Percentiles rank a stretch among this genome's conserved stretches.
These are phyloP conservation scores for Metschnikowia lachancei DNA, from an alignment of 805 yeast species.

Conservation along the genomic window DNA sequence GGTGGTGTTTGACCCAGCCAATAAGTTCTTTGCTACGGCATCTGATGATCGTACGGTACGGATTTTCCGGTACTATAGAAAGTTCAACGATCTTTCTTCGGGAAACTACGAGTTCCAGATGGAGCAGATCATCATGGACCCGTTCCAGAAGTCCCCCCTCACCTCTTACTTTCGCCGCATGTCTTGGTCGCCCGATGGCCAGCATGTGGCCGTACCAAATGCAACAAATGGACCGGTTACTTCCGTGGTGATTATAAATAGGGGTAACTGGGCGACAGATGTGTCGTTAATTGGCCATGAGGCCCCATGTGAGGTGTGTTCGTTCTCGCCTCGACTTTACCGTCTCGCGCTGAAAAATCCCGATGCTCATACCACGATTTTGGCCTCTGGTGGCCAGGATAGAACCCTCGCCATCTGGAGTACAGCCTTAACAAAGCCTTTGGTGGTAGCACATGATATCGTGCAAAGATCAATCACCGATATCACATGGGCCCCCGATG, in stretches of 20 bases:
- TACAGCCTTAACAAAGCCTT: slow-evolving; percentile 70
- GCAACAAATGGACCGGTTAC: slow-evolving; percentile 83
- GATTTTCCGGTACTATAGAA: slow-evolving; percentile 78
- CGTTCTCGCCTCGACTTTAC: slow-evolving; percentile 69
- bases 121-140: slow-evolving; percentile 78
- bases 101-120: slow-evolving; percentile 77
- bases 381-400: slow-evolving; percentile 98
- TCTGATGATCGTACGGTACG: slow-evolving; percentile 93
- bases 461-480: slow-evolving; percentile 81
- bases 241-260: slow-evolving; percentile 65
- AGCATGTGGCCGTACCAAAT: slow-evolving; percentile 80
- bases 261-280: slow-evolving; percentile 79
- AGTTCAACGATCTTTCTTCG: slow-evolving; percentile 43
- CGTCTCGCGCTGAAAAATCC: slow-evolving; percentile 25
- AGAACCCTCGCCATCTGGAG: slow-evolving; percentile 86
- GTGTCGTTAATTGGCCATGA: slow-evolving; percentile 78
- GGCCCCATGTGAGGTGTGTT: slow-evolving; percentile 78
- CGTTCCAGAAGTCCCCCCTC: slow-evolving; percentile 85
- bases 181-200: slow-evolving; percentile 93
- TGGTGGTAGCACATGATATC: slow-evolving; percentile 75
- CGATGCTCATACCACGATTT: slow-evolving; percentile 54
- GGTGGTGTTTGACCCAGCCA: slow-evolving; percentile 96
- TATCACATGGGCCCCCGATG: slow-evolving; percentile 84
- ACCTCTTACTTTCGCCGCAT: slow-evolving; percentile 84
- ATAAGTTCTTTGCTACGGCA: slow-evolving; percentile 94